phyloP scores from a whole-genome alignment of 176 grass and related monocot genomes.

The maize (Zea mays) region DNA sequence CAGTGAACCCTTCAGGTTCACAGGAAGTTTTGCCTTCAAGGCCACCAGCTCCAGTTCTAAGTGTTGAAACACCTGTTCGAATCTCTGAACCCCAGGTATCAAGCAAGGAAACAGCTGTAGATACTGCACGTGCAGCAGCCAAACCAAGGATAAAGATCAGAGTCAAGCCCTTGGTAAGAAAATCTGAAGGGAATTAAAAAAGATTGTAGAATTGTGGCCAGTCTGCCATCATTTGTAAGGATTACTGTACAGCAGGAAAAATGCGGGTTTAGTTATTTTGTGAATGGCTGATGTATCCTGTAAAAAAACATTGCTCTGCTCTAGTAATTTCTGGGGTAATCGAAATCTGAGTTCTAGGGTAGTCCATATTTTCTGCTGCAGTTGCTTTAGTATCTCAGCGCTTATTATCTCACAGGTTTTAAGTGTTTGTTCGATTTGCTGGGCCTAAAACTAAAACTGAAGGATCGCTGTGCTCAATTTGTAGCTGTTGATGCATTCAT shows the following conservation, averaged over 20 bases:
- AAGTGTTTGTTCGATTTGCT: background rate
- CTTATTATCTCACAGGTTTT: background rate
- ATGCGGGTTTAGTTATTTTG: conserved; percentile 26
- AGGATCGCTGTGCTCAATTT: background rate
- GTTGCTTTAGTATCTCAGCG: background rate
- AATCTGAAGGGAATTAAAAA: conserved; percentile 15
- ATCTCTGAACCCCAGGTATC: conserved; percentile 53
- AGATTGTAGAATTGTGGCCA: conserved; percentile 5
- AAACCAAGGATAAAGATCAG: conserved; percentile 73
- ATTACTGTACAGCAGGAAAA: conserved; percentile 44
- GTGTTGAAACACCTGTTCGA: conserved; percentile 24
- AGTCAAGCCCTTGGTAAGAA: conserved; percentile 59
- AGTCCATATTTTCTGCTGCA: background rate
- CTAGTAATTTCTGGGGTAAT: conserved; percentile 46
- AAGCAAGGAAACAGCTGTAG: conserved; percentile 48
- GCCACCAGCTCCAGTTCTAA: conserved; percentile 26
- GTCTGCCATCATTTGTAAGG: conserved; percentile 14
- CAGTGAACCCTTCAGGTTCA: conserved; percentile 37
- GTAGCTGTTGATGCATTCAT: background rate
- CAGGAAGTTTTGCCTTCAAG: conserved; percentile 30
- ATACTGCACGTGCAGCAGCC: conserved; percentile 42
- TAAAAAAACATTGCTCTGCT: conserved; percentile 22
- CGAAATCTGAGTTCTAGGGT: conserved; percentile 32
- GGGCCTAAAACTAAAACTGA: background rate
- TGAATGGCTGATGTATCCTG: conserved; percentile 47